These are phyloP conservation scores for Diaporthe nobilis DNA, from an alignment of 2,329 filamentous ascomycete genomes.

Conservation along the genomic window DNA sequence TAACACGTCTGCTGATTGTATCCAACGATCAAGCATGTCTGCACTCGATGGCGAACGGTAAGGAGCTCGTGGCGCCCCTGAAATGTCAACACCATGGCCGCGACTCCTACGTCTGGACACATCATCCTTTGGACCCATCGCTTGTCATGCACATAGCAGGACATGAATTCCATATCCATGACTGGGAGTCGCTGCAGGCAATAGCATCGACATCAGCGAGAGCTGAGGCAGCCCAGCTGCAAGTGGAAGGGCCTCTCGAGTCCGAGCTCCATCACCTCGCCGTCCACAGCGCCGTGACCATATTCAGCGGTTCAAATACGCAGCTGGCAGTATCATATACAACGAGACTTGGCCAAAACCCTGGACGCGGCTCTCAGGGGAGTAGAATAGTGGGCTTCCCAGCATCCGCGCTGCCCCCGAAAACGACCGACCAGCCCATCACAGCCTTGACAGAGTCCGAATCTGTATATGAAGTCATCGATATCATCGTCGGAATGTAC, in stretches of 20 bases:
- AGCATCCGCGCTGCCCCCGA: not conserved
- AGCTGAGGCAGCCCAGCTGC: not conserved
- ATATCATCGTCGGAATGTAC: not conserved
- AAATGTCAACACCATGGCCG: not conserved
- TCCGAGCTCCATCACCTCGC: not conserved
- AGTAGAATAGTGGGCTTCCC: not conserved
- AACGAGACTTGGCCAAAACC: not conserved
- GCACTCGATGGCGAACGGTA: not conserved
- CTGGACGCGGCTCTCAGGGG: not conserved
- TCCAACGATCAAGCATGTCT: conserved; percentile 10
- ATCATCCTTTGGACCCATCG: not conserved
- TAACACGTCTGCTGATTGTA: not conserved
- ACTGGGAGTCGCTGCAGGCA: not conserved
- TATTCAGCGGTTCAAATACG: not conserved
- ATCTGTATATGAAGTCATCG: not conserved
- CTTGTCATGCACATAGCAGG: not conserved
- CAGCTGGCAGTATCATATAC: not conserved
- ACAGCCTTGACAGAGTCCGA: not conserved
- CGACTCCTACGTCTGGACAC: not conserved
- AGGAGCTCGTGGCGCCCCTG: not conserved
- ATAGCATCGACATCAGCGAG: not conserved
- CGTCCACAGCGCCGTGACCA: not conserved
- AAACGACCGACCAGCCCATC: not conserved
- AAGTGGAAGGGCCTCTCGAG: not conserved
- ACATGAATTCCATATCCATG: not conserved